Evolutionary conservation across 257 asterid species (phyloP).

Genomic region (Leptodermis oblonga): DNA sequence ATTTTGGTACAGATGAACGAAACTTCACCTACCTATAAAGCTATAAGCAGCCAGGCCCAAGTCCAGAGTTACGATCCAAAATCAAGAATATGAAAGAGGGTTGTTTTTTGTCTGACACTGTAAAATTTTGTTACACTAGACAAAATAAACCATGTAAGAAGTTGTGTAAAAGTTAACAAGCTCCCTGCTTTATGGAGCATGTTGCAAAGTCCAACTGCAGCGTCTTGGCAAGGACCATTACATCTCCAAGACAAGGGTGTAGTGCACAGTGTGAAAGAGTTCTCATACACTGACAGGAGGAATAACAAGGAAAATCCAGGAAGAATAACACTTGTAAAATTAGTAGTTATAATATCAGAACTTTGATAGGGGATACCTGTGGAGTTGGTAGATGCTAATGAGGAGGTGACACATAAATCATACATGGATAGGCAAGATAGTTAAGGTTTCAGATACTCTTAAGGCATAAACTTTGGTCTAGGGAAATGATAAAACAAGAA

Average conservation of each 20-base stretch:
- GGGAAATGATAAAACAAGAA: background rate
- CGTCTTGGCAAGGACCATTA: background rate
- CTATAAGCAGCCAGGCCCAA: background rate
- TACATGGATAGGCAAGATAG: background rate
- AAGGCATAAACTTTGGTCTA: background rate
- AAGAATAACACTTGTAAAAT: background rate
- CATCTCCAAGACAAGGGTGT: background rate
- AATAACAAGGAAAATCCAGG: background rate
- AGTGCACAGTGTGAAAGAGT: background rate
- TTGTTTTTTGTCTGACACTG: no score
- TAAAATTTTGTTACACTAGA: no score
- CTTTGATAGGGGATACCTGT: no score
- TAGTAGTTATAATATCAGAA: background rate
- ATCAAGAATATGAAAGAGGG: background rate
- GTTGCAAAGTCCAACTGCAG: background rate
- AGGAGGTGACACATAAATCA: background rate
- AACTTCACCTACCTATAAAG: background rate
- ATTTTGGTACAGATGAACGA: conserved; percentile 17
- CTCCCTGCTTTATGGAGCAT: background rate
- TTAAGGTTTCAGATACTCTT: background rate
- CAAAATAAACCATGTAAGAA: background rate
- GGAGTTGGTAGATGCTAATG: background rate
- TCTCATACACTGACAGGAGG: background rate
- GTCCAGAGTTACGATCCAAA: background rate
- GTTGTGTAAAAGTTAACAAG: background rate